A percentile compares a stretch with the other conserved stretches of the same genome.
Conservation (phyloP, 192 early-diverging fungal species). For the Rhizophagus prolifer region DNA sequence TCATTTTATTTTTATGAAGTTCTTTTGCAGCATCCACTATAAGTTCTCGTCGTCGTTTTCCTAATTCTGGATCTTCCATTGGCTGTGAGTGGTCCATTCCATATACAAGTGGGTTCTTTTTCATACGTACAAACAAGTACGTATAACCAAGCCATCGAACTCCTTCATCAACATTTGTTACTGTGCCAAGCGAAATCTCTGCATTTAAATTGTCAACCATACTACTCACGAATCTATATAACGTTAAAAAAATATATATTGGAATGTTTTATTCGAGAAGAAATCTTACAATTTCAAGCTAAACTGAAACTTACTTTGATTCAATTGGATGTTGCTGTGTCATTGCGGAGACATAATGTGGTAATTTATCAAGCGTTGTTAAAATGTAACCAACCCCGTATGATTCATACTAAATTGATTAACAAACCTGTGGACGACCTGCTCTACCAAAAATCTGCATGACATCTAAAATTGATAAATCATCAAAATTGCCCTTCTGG, state of each 20-base stretch:
- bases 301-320: constrained; percentile 51
- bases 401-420: constrained; percentile 71
- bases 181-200: constrained; percentile 93
- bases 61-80: constrained; percentile 77
- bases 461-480: constrained; percentile 97
- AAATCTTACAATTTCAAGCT: not conserved
- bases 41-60: constrained; percentile 77
- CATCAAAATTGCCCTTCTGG: constrained; percentile 90
- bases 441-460: constrained; percentile 99
- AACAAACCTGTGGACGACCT: constrained; percentile 74
- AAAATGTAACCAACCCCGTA: constrained; percentile 93
- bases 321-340: constrained; percentile 98
- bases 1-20: constrained; percentile 89
- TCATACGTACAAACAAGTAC: constrained; percentile 95
- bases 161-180: constrained; percentile 93
- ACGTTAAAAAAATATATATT: not conserved
- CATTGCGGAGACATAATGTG: constrained; percentile 91
- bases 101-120: constrained; percentile 91
- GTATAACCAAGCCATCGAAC: constrained; percentile 98
- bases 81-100: constrained; percentile 81
- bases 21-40: constrained; percentile 71
- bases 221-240: constrained; percentile 68
- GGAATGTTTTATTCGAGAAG: too few relatives aligned
- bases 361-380: constrained; percentile 90
- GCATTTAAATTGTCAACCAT: constrained; percentile 97